Conservation (phyloP, 306 rosid species). For the Psophocarpus tetragonolobus region DNA sequence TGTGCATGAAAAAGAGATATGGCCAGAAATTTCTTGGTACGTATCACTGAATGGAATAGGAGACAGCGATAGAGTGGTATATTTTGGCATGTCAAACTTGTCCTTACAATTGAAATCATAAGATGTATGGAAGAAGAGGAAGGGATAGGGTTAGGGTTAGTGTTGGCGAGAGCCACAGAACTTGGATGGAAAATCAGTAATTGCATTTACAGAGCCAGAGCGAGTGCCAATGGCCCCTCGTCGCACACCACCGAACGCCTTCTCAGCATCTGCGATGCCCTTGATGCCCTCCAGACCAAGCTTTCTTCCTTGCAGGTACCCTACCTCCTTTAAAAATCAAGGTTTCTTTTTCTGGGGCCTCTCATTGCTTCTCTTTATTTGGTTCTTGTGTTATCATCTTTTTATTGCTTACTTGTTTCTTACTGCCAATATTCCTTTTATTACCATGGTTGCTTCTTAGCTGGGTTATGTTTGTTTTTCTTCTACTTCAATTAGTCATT, state of each 20-base stretch:
- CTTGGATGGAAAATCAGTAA: slow-evolving; percentile 78
- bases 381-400: neutral
- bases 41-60: too few species aligned
- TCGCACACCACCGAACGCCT: slow-evolving; percentile 53
- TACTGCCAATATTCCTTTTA: neutral
- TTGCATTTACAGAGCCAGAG: slow-evolving; percentile 53
- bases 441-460: neutral
- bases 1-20: too few species aligned
- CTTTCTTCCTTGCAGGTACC: slow-evolving; percentile 82
- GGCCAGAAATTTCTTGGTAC: too few species aligned
- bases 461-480: neutral
- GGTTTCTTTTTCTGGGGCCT: neutral
- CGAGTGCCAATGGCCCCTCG: slow-evolving; percentile 34
- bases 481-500: too few species aligned
- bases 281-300: slow-evolving; percentile 86
- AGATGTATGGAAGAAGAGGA: too few species aligned
- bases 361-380: neutral
- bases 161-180: slow-evolving; percentile 89
- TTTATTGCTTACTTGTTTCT: slow-evolving; percentile 8
- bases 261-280: slow-evolving; percentile 76
- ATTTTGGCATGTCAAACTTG: too few species aligned
- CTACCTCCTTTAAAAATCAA: neutral
- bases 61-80: too few species aligned
- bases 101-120: too few species aligned
- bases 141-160: slow-evolving; percentile 83